Conservation (phyloP, 225 moss, liverwort and hornwort genomes). For the Thuidium tamariscinum region DNA sequence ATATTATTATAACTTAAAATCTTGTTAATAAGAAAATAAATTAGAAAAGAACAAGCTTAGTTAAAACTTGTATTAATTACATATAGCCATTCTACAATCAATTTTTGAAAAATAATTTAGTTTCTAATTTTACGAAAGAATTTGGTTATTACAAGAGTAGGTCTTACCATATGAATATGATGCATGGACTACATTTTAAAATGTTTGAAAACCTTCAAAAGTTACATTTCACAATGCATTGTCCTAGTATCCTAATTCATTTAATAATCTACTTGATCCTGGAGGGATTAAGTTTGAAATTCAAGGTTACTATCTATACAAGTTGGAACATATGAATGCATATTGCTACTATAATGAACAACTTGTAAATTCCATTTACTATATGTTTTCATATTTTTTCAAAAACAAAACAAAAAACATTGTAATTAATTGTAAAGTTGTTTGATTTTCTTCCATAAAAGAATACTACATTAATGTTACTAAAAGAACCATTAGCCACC, state of each 20-base stretch:
- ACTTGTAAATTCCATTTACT: background rate
- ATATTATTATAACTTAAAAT: too few relatives aligned
- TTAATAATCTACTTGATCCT: accelerated
- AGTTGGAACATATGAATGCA: background rate
- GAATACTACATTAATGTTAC: background rate
- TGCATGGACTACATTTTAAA: accelerated
- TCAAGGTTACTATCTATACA: background rate
- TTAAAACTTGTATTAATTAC: too few relatives aligned
- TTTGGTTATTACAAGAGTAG: background rate
- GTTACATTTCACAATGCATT: background rate
- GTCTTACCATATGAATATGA: background rate
- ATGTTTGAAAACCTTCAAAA: background rate
- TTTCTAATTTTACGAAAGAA: background rate
- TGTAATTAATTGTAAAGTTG: background rate
- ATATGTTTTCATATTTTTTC: background rate
- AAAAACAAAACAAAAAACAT: too few relatives aligned
- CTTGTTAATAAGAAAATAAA: background rate
- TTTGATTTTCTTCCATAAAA: background rate
- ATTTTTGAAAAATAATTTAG: too few relatives aligned
- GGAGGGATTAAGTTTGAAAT: background rate
- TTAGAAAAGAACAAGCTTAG: too few relatives aligned
- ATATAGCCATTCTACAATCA: background rate
- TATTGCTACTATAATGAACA: background rate
- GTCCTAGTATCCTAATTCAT: accelerated
- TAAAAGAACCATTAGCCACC: too few relatives aligned